Percentiles rank a stretch among this genome's conserved stretches.
Conservation (phyloP, 2,329 filamentous ascomycete species). For the Pseudogymnoascus sp. region DNA sequence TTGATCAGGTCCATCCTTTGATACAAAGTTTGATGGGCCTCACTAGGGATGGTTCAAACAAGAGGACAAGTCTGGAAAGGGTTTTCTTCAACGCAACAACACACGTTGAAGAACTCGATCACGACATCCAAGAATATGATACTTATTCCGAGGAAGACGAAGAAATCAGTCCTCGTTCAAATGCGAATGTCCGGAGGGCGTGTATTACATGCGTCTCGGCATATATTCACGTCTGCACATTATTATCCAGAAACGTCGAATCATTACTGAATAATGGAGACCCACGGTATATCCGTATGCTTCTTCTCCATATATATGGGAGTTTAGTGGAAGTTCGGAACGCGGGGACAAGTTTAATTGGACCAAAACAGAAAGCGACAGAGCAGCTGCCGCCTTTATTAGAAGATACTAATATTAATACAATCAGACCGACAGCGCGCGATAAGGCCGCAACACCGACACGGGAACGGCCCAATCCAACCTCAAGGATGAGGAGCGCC, state of each 20-base stretch:
- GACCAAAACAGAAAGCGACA: conserved; percentile 14
- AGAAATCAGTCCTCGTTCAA: conserved; percentile 41
- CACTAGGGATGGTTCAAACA: conserved; percentile 50
- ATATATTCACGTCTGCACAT: conserved; percentile 56
- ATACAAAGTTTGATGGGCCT: conserved; percentile 57
- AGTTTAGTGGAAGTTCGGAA: conserved; percentile 56
- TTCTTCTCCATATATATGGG: conserved; percentile 55
- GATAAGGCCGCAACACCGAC: conserved; percentile 47
- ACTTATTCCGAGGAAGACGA: conserved; percentile 41
- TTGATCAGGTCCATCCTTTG: conserved; percentile 60
- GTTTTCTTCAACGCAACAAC: conserved; percentile 60
- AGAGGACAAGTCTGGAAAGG: conserved; percentile 55
- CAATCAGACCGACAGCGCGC: conserved; percentile 41
- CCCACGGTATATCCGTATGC: conserved; percentile 56
- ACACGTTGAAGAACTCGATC: conserved; percentile 56
- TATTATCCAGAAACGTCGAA: conserved; percentile 53
- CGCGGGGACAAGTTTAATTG: conserved; percentile 24
- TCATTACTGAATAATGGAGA: conserved; percentile 57
- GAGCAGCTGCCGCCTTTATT: not conserved
- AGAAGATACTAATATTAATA: conserved; percentile 23
- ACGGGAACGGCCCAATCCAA: conserved; percentile 37
- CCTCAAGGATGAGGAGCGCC: conserved; percentile 25
- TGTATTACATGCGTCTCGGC: conserved; percentile 55
- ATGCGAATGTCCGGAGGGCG: conserved; percentile 54
- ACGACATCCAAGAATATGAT: conserved; percentile 55